Evolutionary conservation across 2,329 filamentous ascomycete species (phyloP), one percentile per base, ranked within the genome.

Genomic region (Sporothrix brasiliensis): DNA sequence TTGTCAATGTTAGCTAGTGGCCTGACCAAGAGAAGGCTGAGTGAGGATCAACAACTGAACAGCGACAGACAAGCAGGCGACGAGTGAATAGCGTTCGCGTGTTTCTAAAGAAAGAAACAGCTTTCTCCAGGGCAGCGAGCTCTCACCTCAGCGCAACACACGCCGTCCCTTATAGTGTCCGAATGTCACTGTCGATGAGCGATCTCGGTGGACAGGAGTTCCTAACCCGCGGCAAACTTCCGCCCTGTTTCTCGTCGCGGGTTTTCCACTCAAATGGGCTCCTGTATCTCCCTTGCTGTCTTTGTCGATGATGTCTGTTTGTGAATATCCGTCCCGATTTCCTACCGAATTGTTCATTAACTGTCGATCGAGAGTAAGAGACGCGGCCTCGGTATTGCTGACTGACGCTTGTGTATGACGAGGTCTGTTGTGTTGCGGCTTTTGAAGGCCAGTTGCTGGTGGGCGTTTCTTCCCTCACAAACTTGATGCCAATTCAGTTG

Each of bases 51-150:
- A 24, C 11, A 39, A 13, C 39, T n/a, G 39, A 19, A 10, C 11
- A 39, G 27, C 39, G 21, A 63, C 27, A 44, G 58, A 11, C 5
- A 47, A 34, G 34, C 34, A 34, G 34, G 34, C 34, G 34, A 19
- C 34, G 34, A 11, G n/a, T 6, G 34, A 24, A 11, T 3, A 21
- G 13, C 7, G 10, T 61, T 16, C n/a, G 34, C 56, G 14, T 14
- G 6, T 13, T 61, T 61, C 56, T 24, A 44, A 61, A 61, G 34
- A 61, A 44, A 61, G 56, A 61, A 61, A 61, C 56, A 61, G 30
- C 30, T 13, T 21, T 13, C 19, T 58, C 54, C 14, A n/a, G 16
- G 27, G 27, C 54, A n/a, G 9, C 14, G 16, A 41, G 34, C 56
- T 61, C 56, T 61, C 34, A 61, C 34, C 56, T 61, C 56, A 61